phyloP scores from a whole-genome alignment of 768 basidiomycete genomes.

The Lactarius hatsudake region DNA sequence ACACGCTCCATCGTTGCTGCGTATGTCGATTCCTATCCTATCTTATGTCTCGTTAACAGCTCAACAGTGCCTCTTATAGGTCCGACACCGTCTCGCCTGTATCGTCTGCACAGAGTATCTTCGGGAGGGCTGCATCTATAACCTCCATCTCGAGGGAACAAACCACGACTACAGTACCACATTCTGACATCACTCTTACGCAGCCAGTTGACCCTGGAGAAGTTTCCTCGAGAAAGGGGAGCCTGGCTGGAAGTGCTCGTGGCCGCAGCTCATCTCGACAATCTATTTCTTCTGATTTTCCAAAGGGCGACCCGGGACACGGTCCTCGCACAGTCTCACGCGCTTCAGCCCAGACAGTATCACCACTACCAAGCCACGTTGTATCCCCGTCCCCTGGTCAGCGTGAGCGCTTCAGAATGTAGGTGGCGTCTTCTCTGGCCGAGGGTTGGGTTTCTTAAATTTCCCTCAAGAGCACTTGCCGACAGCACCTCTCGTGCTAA shows the following conservation, averaged over 20 bases:
- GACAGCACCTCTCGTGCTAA: not conserved
- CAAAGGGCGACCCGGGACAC: not conserved
- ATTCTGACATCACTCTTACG: not conserved
- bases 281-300: not conserved
- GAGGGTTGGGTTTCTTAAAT: not conserved
- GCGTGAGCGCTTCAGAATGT: conserved; percentile 20
- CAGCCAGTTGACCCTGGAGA: not conserved
- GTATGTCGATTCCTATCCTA: conserved; percentile 9
- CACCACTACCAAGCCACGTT: conserved; percentile 6
- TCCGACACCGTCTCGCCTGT: conserved; percentile 18
- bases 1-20: conserved; percentile 17
- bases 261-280: conserved; percentile 9
- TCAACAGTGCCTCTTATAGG: conserved; percentile 16
- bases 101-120: conserved; percentile 23
- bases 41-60: not conserved
- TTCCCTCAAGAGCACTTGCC: not conserved
- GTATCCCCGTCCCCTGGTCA: not conserved
- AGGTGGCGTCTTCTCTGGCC: not conserved
- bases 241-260: not conserved
- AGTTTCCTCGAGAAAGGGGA: not conserved
- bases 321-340: not conserved
- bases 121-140: conserved; percentile 7
- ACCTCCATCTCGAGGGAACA: not conserved
- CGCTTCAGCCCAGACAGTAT: conserved; percentile 15
- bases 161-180: not conserved